phyloP scores from a whole-genome alignment of 306 rosid genomes.

The Hippophae tibetana region DNA sequence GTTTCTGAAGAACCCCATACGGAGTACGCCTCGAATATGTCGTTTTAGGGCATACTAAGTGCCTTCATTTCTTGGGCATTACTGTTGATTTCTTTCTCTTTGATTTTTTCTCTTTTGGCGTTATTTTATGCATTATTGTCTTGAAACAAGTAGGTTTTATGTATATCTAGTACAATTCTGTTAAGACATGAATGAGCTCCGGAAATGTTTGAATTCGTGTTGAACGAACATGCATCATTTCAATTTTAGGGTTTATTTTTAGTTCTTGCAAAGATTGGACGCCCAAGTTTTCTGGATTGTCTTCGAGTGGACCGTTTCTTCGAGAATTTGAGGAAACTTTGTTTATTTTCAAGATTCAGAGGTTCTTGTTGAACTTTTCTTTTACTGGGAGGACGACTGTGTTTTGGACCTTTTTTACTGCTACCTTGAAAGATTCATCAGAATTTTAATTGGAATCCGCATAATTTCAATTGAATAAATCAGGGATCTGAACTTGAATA shows the following conservation, averaged over 20 bases:
- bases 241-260: no score
- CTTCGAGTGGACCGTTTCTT: no score
- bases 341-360: no score
- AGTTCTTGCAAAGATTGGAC: no score
- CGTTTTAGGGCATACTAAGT: constrained; percentile 22
- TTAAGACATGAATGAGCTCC: constrained; percentile 13
- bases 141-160: constrained; percentile 14
- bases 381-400: no score
- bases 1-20: constrained; percentile 46
- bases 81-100: constrained; percentile 5
- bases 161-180: constrained; percentile 18
- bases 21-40: constrained; percentile 46
- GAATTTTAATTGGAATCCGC: neutral
- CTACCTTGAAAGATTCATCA: constrained; percentile 15
- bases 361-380: no score
- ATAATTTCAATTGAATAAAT: neutral
- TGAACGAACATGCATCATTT: no score
- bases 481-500: constrained; percentile 8
- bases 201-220: no score
- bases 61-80: constrained; percentile 19
- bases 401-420: constrained; percentile 8
- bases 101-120: constrained; percentile 16
- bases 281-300: no score
- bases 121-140: constrained; percentile 18
- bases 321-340: no score